These are phyloP conservation scores for Avena sativa DNA, from an alignment of 176 grass and related monocot species.

Conservation along the genomic window DNA sequence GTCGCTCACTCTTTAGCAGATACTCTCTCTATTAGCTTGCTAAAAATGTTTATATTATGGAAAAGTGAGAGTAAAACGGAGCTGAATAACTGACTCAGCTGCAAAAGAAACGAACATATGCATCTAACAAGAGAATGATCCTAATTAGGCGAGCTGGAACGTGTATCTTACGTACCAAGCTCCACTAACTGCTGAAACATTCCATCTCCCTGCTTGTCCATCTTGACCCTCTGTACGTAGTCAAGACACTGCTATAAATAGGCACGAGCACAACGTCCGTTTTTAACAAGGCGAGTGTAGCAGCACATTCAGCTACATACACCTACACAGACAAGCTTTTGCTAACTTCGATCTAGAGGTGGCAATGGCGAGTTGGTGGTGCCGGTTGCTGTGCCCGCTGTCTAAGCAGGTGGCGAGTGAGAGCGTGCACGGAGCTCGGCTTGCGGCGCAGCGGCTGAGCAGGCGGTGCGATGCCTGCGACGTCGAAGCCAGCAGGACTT, in stretches of 20 bases:
- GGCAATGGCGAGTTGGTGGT: constrained; percentile 13
- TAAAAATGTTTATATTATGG: too few species aligned
- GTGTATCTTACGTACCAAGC: neutral
- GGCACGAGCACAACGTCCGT: neutral
- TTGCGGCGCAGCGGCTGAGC: constrained; percentile 33
- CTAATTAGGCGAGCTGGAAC: neutral
- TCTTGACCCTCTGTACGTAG: neutral
- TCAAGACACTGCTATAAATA: constrained; percentile 41
- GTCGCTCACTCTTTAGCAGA: neutral
- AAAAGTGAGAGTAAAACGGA: neutral
- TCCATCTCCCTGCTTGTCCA: neutral
- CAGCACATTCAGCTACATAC: neutral
- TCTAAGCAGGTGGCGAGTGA: constrained; percentile 63
- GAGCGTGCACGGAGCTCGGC: constrained; percentile 59
- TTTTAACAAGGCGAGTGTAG: neutral
- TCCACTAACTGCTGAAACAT: neutral
- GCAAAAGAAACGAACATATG: neutral
- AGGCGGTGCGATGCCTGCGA: constrained; percentile 41
- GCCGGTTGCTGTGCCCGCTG: constrained; percentile 5
- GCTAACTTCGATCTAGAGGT: neutral
- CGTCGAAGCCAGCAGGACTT: constrained; percentile 54
- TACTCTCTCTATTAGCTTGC: too few species aligned
- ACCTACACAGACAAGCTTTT: neutral
- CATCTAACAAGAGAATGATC: too few species aligned
- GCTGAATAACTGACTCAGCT: neutral